Evolutionary conservation across 208 protist genomes (phyloP), one percentile per base, ranked within the genome.

Genomic region (Crithidia fasciculata): DNA sequence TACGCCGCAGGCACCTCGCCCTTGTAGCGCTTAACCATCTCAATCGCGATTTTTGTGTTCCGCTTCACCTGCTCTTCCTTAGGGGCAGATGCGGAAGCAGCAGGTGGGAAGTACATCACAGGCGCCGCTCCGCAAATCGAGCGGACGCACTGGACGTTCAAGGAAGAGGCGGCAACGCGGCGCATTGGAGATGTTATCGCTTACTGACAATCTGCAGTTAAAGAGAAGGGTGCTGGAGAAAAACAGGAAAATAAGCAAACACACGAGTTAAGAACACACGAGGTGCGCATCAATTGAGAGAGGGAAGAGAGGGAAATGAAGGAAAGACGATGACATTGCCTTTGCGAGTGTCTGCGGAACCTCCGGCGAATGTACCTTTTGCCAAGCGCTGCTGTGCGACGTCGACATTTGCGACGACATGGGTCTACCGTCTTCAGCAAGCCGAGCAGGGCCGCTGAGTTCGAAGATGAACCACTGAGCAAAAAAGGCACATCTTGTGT

Each of bases 31-130:
- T 87, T 86, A 40, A 97, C 87, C 90, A 97, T 94, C 73, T 96
- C 89, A 66, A 97, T 76, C 13, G 94, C 94, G 49, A 96, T 93
- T 62, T 88, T 88, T 49, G 94, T 97, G 85, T 97, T 97, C 71
- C 77, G 78, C 76, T 91, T 91, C 19, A 95, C 62, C 81, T 96
- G 92, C 79, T 95, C 85, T 61, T 95, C 92, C 66, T 88, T 85
- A 47, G 81, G 80, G 44, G 79, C 62, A 56, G 86, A 77, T 52
- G 83, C 53, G 66, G 62, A 65, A 9, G 82, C 40, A 13, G 68
- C 44, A 13, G 84, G 72, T 37, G 93, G 84, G 71, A 97, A 96
- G 84, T 96, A 95, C 39, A 97, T 83, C 43, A 96, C 73, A 52
- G 94, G 94, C 28, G 94, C 89, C 13, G 91, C 91, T 70, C 94